These are phyloP conservation scores for Boletus pseudo-olivaceus DNA, from an alignment of 768 basidiomycete species.

Conservation along the genomic window DNA sequence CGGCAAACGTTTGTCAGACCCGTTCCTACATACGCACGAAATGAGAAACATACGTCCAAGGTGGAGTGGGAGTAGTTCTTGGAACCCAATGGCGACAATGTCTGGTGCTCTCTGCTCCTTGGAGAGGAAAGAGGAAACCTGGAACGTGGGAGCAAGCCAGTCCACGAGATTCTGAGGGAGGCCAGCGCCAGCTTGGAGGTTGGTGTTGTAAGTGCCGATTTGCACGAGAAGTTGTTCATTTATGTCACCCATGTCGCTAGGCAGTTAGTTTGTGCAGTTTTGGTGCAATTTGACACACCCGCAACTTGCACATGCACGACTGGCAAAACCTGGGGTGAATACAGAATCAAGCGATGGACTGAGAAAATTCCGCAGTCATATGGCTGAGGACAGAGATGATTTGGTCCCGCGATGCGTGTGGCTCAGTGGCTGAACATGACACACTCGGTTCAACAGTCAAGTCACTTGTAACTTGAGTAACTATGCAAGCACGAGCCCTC, in stretches of 20 bases:
- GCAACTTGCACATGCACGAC: neutral
- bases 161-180: slow-evolving; percentile 84
- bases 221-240: slow-evolving; percentile 56
- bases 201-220: slow-evolving; percentile 89
- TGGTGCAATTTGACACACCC: neutral
- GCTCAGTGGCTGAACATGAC: too few species aligned
- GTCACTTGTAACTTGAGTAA: neutral
- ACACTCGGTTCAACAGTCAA: neutral
- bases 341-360: neutral
- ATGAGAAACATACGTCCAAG: slow-evolving; percentile 64
- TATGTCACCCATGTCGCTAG: slow-evolving; percentile 11
- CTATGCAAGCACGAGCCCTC: too few species aligned
- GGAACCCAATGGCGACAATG: slow-evolving; percentile 87
- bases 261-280: neutral
- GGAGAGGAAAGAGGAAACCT: slow-evolving; percentile 69
- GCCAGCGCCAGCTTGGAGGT: slow-evolving; percentile 72
- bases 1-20: slow-evolving; percentile 7
- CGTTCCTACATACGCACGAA: neutral
- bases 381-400: neutral
- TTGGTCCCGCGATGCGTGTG: neutral
- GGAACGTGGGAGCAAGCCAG: slow-evolving; percentile 84
- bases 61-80: slow-evolving; percentile 88
- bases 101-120: slow-evolving; percentile 68
- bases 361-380: neutral
- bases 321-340: neutral